Evolutionary conservation across 345 rosid species (phyloP).

Genomic region (Kernera saxatilis): DNA sequence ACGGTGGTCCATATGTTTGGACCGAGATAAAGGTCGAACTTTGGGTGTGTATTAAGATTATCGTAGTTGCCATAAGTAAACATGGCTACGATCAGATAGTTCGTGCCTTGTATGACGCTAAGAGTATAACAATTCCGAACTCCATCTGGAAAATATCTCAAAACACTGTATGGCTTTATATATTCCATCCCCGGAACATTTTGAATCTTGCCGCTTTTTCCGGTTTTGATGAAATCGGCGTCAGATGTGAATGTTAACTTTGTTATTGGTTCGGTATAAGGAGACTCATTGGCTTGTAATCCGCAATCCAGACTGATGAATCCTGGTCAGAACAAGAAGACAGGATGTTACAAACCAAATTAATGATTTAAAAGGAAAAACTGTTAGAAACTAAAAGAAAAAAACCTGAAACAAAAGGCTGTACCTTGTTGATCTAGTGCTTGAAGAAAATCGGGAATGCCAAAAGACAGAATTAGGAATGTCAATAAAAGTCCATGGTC

Average conservation of each 20-base stretch:
- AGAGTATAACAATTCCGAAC: constrained; percentile 25
- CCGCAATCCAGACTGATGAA: constrained; percentile 32
- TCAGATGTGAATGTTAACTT: constrained; percentile 24
- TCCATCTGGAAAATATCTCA: constrained; percentile 30
- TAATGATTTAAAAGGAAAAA: neutral
- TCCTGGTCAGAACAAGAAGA: constrained; percentile 3
- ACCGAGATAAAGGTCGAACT: constrained; percentile 29
- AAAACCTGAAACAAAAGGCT: neutral
- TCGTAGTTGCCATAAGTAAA: constrained; percentile 32
- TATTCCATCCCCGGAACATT: neutral
- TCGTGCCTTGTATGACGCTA: constrained; percentile 1
- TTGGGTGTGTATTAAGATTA: neutral
- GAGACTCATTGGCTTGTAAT: constrained; percentile 14
- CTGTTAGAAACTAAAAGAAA: neutral
- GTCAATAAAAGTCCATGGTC: neutral
- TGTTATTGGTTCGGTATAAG: constrained; percentile 25
- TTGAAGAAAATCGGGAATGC: neutral
- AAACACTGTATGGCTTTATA: constrained; percentile 20
- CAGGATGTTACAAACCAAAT: neutral
- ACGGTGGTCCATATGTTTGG: constrained; percentile 29
- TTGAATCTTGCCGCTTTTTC: constrained; percentile 17
- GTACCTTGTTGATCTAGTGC: constrained; percentile 30
- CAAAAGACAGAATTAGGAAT: neutral
- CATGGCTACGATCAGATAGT: constrained; percentile 24
- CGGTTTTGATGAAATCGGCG: neutral